Percentiles rank a stretch among this genome's conserved stretches.
Evolutionary conservation across 202 grass and related monocot genomes (phyloP).

Genomic region (Panicum hallii): DNA sequence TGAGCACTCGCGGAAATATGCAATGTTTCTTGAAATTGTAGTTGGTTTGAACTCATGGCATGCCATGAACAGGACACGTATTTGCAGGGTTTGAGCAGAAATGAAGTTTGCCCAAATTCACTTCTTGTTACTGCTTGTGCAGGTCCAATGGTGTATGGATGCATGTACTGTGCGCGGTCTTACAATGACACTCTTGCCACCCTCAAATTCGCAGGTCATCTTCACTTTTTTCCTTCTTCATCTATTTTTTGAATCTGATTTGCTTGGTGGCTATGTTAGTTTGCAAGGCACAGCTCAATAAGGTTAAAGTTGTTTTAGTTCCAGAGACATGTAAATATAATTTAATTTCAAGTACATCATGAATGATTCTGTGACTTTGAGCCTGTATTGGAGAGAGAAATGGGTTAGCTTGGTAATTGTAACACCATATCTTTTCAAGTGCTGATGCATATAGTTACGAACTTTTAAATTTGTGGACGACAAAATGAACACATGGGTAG

Average conservation of each 20-base stretch:
- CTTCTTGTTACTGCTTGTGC: constrained; percentile 4
- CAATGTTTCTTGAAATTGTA: constrained; percentile 15
- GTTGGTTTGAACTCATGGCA: background rate
- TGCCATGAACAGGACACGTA: background rate
- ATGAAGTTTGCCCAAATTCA: background rate
- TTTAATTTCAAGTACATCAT: background rate
- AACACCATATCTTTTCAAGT: background rate
- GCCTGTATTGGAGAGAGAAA: background rate
- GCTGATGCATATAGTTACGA: background rate
- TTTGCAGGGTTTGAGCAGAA: background rate
- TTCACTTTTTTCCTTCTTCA: constrained; percentile 9
- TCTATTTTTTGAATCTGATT: background rate
- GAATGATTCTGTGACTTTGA: background rate
- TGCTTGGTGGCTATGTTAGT: background rate
- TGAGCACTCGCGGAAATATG: background rate
- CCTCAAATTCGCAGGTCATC: constrained; percentile 77
- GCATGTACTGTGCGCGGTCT: constrained; percentile 79
- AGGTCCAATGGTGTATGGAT: constrained; percentile 99
- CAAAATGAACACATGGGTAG: background rate
- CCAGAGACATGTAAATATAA: background rate
- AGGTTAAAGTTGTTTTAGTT: constrained; percentile 6
- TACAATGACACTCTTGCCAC: constrained; percentile 78
- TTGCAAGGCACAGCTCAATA: background rate
- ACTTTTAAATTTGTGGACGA: background rate
- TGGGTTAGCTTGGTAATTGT: background rate